Evolutionary conservation across 257 asterid species (phyloP).

Genomic region (Scutellaria baicalensis): DNA sequence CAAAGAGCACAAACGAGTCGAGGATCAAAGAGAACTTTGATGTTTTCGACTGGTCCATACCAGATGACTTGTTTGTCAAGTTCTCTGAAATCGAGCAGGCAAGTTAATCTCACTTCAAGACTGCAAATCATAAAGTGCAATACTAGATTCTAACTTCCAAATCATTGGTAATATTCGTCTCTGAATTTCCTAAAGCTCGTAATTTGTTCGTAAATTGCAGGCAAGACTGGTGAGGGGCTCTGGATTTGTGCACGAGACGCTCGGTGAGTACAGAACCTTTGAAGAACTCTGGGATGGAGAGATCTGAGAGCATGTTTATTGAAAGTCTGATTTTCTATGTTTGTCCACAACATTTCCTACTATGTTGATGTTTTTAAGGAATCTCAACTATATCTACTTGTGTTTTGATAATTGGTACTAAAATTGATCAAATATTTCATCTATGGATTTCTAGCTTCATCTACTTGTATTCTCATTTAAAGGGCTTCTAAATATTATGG

Average conservation of each 20-base stretch:
- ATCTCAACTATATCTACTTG: too few relatives aligned
- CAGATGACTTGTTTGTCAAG: constrained; percentile 38
- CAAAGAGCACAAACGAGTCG: constrained; percentile 46
- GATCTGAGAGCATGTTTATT: constrained; percentile 19
- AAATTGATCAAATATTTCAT: too few relatives aligned
- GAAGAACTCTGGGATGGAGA: constrained; percentile 88
- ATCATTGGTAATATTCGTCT: neutral
- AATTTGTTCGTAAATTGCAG: constrained; percentile 27
- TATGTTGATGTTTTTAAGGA: too few relatives aligned
- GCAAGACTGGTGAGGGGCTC: constrained; percentile 46
- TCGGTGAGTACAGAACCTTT: constrained; percentile 46
- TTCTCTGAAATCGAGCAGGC: constrained; percentile 50
- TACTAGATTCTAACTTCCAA: neutral
- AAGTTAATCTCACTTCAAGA: constrained; percentile 7
- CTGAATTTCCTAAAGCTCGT: neutral
- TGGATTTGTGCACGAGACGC: constrained; percentile 43
- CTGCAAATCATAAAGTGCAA: neutral
- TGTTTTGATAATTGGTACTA: too few relatives aligned
- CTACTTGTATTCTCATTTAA: too few relatives aligned
- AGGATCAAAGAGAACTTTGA: constrained; percentile 48
- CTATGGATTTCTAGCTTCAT: too few relatives aligned
- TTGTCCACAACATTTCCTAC: too few relatives aligned
- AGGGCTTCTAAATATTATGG: too few relatives aligned
- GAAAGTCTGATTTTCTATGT: neutral
- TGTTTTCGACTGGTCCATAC: constrained; percentile 45